These are phyloP conservation scores for Ustulina deusta DNA, from an alignment of 2,329 filamentous ascomycete genomes.

Conservation along the genomic window DNA sequence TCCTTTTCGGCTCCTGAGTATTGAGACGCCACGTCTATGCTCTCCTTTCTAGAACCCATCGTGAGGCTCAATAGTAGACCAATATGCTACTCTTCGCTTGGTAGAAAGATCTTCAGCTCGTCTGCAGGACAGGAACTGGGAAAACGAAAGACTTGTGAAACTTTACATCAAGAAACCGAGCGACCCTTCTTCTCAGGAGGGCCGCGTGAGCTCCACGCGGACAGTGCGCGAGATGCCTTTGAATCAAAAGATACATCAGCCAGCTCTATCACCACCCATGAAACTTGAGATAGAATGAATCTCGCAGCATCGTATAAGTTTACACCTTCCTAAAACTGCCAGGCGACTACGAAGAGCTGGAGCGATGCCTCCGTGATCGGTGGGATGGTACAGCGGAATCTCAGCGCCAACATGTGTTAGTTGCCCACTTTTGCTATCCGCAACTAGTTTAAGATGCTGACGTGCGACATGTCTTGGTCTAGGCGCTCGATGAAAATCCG, in stretches of 20 bases:
- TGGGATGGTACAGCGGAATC: background rate
- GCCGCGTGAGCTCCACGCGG: background rate
- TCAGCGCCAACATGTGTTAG: too few relatives aligned
- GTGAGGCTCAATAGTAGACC: background rate
- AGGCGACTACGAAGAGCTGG: background rate
- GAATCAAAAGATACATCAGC: slow-evolving; percentile 10
- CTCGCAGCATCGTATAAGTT: background rate
- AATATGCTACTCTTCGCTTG: background rate
- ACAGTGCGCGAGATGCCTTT: background rate
- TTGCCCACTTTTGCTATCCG: too few relatives aligned
- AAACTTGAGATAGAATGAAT: background rate
- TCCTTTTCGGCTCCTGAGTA: background rate
- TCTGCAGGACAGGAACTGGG: background rate
- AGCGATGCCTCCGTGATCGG: background rate
- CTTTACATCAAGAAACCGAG: background rate
- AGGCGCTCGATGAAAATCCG: background rate
- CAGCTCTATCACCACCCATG: background rate
- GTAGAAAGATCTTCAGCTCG: background rate
- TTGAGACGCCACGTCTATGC: slow-evolving; percentile 6
- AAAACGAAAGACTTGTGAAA: background rate
- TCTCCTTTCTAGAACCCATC: slow-evolving; percentile 3
- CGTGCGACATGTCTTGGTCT: too few relatives aligned
- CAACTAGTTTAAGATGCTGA: too few relatives aligned
- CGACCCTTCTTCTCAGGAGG: background rate
- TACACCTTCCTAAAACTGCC: slow-evolving; percentile 12